Evolutionary conservation across 2,329 filamentous ascomycete genomes (phyloP), one percentile per base, ranked within the genome.

Genomic region (Emergomyces pasteurianus): DNA sequence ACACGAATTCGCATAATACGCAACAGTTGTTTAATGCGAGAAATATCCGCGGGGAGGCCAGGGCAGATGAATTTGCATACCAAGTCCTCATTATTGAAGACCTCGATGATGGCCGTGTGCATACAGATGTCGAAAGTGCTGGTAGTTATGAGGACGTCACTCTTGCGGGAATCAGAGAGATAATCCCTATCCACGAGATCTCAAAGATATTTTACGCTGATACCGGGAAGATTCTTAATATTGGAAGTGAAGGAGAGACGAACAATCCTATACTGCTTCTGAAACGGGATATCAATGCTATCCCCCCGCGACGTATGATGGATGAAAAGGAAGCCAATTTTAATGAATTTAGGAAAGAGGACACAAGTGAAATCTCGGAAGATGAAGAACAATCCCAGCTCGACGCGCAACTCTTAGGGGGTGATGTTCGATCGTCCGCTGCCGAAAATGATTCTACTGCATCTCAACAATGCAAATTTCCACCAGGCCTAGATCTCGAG

Each of bases 151-250:
- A 86, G 64, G 85, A 83, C 54, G 78, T 89, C 38, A 63, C 71
- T 3, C 72, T 78, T 14, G 86, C 87, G 16, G 87, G 87, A 1
- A 81, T 89, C 34, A 78, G 86, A 54, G 85, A 88, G 65, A 78
- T 83, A 43, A 75, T 90, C 18, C 87, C 87, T 1, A 82, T 89
- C 23, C 85, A 89, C 68, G 83, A 89, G 68, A 82, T 96, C 5
- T 89, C 90, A 6, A 96, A 95, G 70, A 90, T 96, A 38, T 95
- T 96, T 74, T 96, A 96, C 69, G 90, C 91, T 0, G 89, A 95
- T 66, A 95, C 90, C 0, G 91, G 91, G 21, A 89, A 89, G 66
- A 89, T 96, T 10, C 79, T 96, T 31, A 95, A 95, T 63, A 91
- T 96, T 60, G 86, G 86, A 16, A 80, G 76, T 2, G 83, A 87